A percentile compares a stretch with the other conserved stretches of the same genome.
Conservation (phyloP, 2,329 filamentous ascomycete genomes). For the Ilyonectria mors-panacis region DNA sequence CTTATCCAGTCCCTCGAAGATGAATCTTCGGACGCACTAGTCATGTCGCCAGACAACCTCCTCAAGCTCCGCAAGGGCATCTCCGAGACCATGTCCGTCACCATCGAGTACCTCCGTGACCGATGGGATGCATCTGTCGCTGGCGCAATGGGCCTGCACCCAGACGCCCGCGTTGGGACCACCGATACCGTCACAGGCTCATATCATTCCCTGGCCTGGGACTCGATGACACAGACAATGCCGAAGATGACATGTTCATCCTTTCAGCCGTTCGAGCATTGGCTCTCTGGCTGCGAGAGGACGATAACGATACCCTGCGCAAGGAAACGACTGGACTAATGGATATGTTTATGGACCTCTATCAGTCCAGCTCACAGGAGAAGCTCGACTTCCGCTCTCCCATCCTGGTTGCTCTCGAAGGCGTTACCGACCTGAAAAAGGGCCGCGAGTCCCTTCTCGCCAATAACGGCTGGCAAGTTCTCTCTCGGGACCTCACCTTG, state of each 20-base stretch:
- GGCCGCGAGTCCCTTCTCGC: constrained; percentile 64
- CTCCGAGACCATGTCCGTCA: constrained; percentile 74
- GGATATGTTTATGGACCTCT: constrained; percentile 76
- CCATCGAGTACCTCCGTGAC: constrained; percentile 77
- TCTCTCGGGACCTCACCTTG: constrained; percentile 65
- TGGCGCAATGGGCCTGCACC: constrained; percentile 73
- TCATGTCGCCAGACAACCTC: constrained; percentile 71
- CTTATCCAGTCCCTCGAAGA: constrained; percentile 70
- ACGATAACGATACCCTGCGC: constrained; percentile 73
- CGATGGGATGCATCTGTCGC: constrained; percentile 78
- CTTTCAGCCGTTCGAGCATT: constrained; percentile 71
- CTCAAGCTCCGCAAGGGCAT: constrained; percentile 73
- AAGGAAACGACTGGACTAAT: constrained; percentile 71
- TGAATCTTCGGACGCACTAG: constrained; percentile 56
- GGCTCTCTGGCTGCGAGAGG: constrained; percentile 78
- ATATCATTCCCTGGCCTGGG: constrained; percentile 70
- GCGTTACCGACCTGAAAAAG: constrained; percentile 64
- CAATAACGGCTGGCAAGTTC: constrained; percentile 68
- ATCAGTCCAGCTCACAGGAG: constrained; percentile 56
- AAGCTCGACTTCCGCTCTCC: constrained; percentile 70
- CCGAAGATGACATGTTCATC: constrained; percentile 70
- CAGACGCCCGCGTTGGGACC: constrained; percentile 64
- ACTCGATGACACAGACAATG: constrained; percentile 65
- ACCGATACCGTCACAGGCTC: constrained; percentile 62
- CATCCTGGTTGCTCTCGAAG: constrained; percentile 72